These are phyloP conservation scores for Takashimella koratensis DNA, from an alignment of 1,284 basidiomycete genomes.

Conservation along the genomic window DNA sequence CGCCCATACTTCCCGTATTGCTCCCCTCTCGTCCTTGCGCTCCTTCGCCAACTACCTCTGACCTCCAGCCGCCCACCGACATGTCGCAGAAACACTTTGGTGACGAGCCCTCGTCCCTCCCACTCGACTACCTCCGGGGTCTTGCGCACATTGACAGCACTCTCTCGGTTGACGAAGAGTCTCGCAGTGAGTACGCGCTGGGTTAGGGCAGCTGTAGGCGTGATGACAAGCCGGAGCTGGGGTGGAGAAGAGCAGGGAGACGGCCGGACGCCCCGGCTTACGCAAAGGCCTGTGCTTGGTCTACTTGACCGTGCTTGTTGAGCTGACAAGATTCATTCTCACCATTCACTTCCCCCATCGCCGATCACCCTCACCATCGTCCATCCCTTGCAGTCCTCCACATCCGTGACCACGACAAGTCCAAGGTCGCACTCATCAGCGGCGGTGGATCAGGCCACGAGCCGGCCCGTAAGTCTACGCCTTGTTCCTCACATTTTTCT, in stretches of 20 bases:
- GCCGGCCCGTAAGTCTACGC: constrained; percentile 56
- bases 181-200: constrained; percentile 12
- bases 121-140: constrained; percentile 69
- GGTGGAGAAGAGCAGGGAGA: neutral
- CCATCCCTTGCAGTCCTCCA: constrained; percentile 52
- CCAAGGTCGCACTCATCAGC: constrained; percentile 75
- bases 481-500: too few species aligned
- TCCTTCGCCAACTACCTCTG: too few species aligned
- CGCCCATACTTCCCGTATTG: too few species aligned
- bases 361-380: too few species aligned
- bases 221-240: neutral
- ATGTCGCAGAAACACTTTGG: constrained; percentile 63
- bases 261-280: too few species aligned
- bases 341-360: too few species aligned
- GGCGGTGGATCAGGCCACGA: constrained; percentile 91
- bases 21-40: too few species aligned
- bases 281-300: too few species aligned
- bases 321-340: too few species aligned
- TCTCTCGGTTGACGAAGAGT: constrained; percentile 59
- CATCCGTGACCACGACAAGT: constrained; percentile 56
- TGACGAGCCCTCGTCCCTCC: constrained; percentile 64
- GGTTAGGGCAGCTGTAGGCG: neutral
- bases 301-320: too few species aligned
- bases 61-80: too few species aligned
- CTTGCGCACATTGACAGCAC: constrained; percentile 65